Base-by-base conservation (phyloP, 2,329 filamentous ascomycete species). In the Fusarium tanahbumbuense region DNA sequence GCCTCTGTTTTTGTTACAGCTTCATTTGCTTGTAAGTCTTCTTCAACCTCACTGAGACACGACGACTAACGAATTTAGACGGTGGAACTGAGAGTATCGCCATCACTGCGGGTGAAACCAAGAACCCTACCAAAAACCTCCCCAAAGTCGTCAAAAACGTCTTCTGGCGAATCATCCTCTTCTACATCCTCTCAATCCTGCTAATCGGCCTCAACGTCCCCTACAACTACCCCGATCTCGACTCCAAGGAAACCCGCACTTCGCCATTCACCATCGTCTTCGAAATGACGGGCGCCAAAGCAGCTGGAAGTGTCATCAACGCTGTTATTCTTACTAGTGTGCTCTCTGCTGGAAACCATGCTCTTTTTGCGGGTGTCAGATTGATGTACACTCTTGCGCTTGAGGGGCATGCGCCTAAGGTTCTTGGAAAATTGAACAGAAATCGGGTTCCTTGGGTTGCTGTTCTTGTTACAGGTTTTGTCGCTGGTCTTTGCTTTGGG, bases 21-120 rank as follows among this genome's bases (percentile, higher is more conserved):
- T n/a, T 80, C 79, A 3, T 91, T 91, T 75, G 87, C 89, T 27
- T 90, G 82, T 81, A 75, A 81, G 84, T 56, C 81, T 8, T 8
- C 25, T 20, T 27, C 5, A 8, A 6, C 15, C 22, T 18, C 3
- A 6, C 13, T 6, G 15, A 2, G 5, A 34, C 13, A 37, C 8
- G 13, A 50, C 59, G 11, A 56, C 23, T 30, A 52, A 52, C 4
- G 1, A 41, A 20, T 7, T 28, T 11, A 80, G 78, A 79, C 34
- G 78, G 78, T 34, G 89, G 88, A 55, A 90, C 88, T 4, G 89
- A 91, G 76, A 87, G 85, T 34, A 89, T 91, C 50, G 88, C 88
- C 53, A 88, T 91, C 60, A 90, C 89, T 0, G 89, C 89, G 2
- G 89, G 89, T 45, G 89, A 91, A 76, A 91, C 89, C 3, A 87